These are phyloP conservation scores for Millerago galiae DNA, from an alignment of 805 yeast genomes.

Conservation along the genomic window DNA sequence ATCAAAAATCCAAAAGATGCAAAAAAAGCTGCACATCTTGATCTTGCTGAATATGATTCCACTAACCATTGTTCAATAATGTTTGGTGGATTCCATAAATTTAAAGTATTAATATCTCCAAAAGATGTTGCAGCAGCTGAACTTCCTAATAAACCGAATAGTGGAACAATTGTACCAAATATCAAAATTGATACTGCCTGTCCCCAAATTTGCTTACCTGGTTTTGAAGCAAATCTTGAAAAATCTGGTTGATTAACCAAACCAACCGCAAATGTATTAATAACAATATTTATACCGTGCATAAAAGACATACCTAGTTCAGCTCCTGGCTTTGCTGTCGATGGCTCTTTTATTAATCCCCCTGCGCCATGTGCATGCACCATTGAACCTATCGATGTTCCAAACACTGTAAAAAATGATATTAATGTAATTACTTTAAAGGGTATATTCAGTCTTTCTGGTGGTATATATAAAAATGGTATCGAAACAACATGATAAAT, in stretches of 20 bases:
- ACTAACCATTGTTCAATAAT: slow-evolving; percentile 35
- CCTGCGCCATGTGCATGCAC: slow-evolving; percentile 29
- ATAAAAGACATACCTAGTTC: slow-evolving; percentile 28
- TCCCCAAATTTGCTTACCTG: slow-evolving; percentile 34
- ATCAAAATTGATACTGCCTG: slow-evolving; percentile 30
- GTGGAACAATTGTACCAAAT: slow-evolving; percentile 37
- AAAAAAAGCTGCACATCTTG: slow-evolving; percentile 45
- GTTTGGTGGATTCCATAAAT: slow-evolving; percentile 42
- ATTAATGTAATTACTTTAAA: slow-evolving; percentile 24
- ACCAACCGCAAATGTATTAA: slow-evolving; percentile 27
- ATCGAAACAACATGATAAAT: slow-evolving; percentile 32
- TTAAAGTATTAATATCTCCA: slow-evolving; percentile 25
- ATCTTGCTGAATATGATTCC: slow-evolving; percentile 29
- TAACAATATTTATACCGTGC: slow-evolving; percentile 25
- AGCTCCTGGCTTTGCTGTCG: slow-evolving; percentile 22
- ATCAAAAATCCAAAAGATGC: slow-evolving; percentile 28
- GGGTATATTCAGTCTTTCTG: slow-evolving; percentile 26
- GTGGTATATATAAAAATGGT: slow-evolving; percentile 26
- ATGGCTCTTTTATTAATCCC: slow-evolving; percentile 24
- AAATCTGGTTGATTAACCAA: slow-evolving; percentile 27
- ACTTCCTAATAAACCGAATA: slow-evolving; percentile 40
- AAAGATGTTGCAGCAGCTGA: slow-evolving; percentile 35
- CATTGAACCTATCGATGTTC: slow-evolving; percentile 29
- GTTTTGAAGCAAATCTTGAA: slow-evolving; percentile 32
- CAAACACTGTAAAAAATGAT: slow-evolving; percentile 30